Conservation (phyloP, 2,329 filamentous ascomycete genomes). For the Colletotrichum siamense region DNA sequence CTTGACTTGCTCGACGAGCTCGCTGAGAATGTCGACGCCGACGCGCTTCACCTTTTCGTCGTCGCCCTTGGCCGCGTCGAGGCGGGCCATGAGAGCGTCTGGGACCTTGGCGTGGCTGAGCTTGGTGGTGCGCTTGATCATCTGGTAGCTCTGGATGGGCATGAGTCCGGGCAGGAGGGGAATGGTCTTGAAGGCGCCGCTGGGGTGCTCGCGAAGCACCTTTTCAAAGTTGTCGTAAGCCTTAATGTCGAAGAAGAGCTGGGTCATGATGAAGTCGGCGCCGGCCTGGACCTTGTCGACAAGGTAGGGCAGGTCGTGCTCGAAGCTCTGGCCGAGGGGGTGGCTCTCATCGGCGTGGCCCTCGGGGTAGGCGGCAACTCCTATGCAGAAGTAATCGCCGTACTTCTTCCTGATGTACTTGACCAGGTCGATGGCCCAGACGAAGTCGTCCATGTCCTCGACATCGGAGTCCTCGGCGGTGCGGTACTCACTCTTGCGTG, state of each 20-base stretch:
- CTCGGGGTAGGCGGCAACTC: constrained; percentile 93
- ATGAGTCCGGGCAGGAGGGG: constrained; percentile 94
- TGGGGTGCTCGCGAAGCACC: constrained; percentile 78
- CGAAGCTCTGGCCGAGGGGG: constrained; percentile 70
- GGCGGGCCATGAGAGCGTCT: constrained; percentile 68
- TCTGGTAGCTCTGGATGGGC: constrained; percentile 97
- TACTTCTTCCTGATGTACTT: constrained; percentile 85
- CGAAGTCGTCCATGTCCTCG: constrained; percentile 77
- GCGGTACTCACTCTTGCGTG: constrained; percentile 85
- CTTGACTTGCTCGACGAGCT: constrained; percentile 82
- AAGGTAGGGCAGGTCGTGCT: constrained; percentile 86
- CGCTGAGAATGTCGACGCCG: constrained; percentile 82
- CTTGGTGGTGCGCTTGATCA: constrained; percentile 92
- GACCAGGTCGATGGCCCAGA: constrained; percentile 88
- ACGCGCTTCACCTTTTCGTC: constrained; percentile 82
- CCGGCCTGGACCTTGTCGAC: constrained; percentile 91
- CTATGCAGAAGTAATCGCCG: constrained; percentile 95
- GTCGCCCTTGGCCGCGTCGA: constrained; percentile 77
- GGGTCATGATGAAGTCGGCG: constrained; percentile 98
- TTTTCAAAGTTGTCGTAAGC: constrained; percentile 84
- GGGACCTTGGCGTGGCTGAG: constrained; percentile 90
- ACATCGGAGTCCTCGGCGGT: constrained; percentile 64
- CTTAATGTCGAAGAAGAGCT: constrained; percentile 91
- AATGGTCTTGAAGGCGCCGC: constrained; percentile 83
- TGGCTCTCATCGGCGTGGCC: constrained; percentile 92